Base-by-base conservation (phyloP, 345 rosid genomes). In the Geranium brycei region DNA sequence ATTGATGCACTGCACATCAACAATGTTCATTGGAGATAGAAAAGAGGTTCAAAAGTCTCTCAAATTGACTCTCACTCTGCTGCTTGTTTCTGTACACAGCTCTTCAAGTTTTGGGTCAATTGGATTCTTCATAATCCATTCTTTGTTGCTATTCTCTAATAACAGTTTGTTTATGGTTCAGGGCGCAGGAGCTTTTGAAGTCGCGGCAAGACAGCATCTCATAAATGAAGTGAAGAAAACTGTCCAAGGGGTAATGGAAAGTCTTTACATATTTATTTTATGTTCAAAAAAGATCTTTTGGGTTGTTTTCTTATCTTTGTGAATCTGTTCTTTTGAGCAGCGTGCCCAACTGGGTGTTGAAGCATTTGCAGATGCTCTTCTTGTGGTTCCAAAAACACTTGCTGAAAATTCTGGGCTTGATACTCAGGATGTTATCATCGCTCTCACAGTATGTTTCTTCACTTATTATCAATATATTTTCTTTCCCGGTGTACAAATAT, bases 131-230 rank as follows among this genome's bases (percentile, higher is more conserved):
- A 8, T 8, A 47, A 47, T 6, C 3, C 10, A 15, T 2, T 47
- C 1, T 47, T 7, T 10, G 53, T 19, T 59, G 5, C 10, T 59
- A 2, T 59, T 7, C 19, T 35, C 41, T 35, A 60, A 4, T 17
- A 35, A 53, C 4, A 23, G 18, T 6, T 47, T 56, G 53, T 58
- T 18, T 58, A 31, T 41, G 60, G 59, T 40, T 15, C 74, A 88
- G 99, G 99, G 99, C 62, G 99, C 99, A 3, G 97, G 95, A 72
- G 96, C 99, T 61, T 93, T 93, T 79, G 99, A 93, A 82, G 82
- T 91, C 70, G 96, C 97, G 57, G 96, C 97, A 18, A 88, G 97
- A 73, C 96, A 91, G 57, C 69, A 85, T 81, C 78, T 93, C 31
- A 71, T 87, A 66, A 85, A 80, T 72, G 95, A 88, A 78, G 89